phyloP scores from a whole-genome alignment of 164 flowering plant species.

The Stephania japonica region DNA sequence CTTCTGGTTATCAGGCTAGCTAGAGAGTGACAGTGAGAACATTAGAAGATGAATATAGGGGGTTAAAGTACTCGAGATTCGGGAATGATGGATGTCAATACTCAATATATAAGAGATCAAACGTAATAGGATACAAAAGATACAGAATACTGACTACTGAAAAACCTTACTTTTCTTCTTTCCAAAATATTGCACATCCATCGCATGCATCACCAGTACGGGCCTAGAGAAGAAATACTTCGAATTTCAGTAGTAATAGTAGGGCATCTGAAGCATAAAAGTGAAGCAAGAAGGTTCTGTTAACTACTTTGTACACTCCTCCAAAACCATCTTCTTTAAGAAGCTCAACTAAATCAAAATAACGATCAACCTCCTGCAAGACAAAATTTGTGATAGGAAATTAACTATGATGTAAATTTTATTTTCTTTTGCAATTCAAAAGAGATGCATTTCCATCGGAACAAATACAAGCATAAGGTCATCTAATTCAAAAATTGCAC shows the following conservation, averaged over 20 bases:
- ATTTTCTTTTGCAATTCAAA: too few relatives aligned
- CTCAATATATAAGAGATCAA: too few relatives aligned
- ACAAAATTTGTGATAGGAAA: not conserved
- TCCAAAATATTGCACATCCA: constrained; percentile 97
- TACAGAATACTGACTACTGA: not conserved
- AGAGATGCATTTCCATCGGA: not conserved
- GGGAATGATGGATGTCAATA: too few relatives aligned
- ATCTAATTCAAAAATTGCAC: not conserved
- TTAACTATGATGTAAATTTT: too few relatives aligned
- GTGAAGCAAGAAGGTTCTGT: not conserved
- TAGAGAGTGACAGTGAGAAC: too few relatives aligned
- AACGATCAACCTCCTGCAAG: constrained; percentile 77
- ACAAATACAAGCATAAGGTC: not conserved
- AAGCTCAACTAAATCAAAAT: constrained; percentile 45
- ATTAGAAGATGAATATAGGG: too few relatives aligned
- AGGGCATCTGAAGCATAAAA: not conserved
- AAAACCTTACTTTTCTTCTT: constrained; percentile 46
- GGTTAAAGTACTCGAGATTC: too few relatives aligned
- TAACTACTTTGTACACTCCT: constrained; percentile 72
- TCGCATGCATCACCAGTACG: constrained; percentile 86
- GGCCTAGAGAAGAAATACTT: constrained; percentile 34
- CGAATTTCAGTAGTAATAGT: not conserved
- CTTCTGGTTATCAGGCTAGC: too few relatives aligned
- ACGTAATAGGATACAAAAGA: not conserved
- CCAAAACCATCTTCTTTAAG: constrained; percentile 54